A percentile compares a stretch with the other conserved stretches of the same genome.
phyloP scores from a whole-genome alignment of 257 asterid genomes.

The Galeopsis tetrahit region DNA sequence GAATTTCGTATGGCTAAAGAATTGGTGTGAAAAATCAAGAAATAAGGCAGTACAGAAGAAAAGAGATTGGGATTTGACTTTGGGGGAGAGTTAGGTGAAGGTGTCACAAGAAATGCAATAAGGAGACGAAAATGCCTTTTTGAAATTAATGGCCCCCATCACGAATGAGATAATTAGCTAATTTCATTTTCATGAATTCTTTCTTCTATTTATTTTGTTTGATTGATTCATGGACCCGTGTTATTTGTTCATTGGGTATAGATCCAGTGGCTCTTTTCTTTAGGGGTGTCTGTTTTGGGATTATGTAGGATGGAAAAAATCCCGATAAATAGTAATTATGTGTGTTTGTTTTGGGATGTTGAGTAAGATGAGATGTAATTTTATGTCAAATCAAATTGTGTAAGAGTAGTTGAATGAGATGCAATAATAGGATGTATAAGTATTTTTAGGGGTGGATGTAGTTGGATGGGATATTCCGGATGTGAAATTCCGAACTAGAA shows the following conservation, averaged over 20 bases:
- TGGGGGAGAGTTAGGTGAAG: constrained; percentile 42
- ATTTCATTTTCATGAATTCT: constrained; percentile 32
- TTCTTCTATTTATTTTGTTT: background rate
- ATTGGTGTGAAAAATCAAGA: constrained; percentile 24
- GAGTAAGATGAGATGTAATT: too few species aligned
- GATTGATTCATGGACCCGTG: constrained; percentile 26
- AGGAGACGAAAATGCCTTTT: constrained; percentile 23
- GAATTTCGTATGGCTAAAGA: constrained; percentile 19
- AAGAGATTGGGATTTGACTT: constrained; percentile 52
- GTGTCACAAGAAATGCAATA: constrained; percentile 54
- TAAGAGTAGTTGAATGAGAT: too few species aligned
- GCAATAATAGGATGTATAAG: too few species aligned
- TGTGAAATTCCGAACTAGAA: too few species aligned
- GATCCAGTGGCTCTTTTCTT: constrained; percentile 8
- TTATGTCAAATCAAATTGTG: too few species aligned
- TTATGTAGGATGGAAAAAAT: too few species aligned
- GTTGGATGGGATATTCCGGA: too few species aligned
- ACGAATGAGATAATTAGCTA: too few species aligned
- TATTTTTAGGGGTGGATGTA: too few species aligned
- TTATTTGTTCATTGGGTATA: background rate
- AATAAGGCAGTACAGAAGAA: background rate
- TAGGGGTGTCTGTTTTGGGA: too few species aligned
- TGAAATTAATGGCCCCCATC: constrained; percentile 38
- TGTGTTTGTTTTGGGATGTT: too few species aligned
- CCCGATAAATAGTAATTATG: too few species aligned